phyloP scores from a whole-genome alignment of 2,329 filamentous ascomycete species.

The Chaetothyriales sp. region DNA sequence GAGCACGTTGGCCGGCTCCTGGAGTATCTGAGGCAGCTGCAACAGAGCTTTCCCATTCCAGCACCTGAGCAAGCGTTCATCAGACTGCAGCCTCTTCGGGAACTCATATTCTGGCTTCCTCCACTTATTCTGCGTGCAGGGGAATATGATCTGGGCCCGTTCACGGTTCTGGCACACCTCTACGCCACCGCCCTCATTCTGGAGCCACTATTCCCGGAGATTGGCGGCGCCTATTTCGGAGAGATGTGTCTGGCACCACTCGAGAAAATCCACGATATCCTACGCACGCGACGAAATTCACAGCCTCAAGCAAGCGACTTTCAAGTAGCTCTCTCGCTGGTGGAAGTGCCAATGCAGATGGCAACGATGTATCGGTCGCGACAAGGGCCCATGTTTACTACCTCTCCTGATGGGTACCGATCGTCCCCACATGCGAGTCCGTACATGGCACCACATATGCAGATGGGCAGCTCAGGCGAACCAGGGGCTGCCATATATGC shows the following conservation, averaged over 20 bases:
- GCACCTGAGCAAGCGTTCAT: slow-evolving; percentile 76
- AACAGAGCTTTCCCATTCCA: slow-evolving; percentile 53
- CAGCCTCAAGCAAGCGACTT: slow-evolving; percentile 42
- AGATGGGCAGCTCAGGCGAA: slow-evolving; percentile 7
- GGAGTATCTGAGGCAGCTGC: slow-evolving; percentile 56
- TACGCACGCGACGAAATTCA: slow-evolving; percentile 52
- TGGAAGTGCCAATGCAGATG: slow-evolving; percentile 58
- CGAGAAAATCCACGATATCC: slow-evolving; percentile 67
- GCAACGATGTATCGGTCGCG: slow-evolving; percentile 53
- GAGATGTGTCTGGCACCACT: slow-evolving; percentile 65
- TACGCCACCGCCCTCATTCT: slow-evolving; percentile 78
- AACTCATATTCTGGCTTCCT: slow-evolving; percentile 94
- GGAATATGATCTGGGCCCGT: slow-evolving; percentile 57
- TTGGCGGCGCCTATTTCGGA: slow-evolving; percentile 77
- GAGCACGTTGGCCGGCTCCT: slow-evolving; percentile 55
- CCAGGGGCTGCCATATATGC: slow-evolving; percentile 22
- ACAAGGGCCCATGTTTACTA: slow-evolving; percentile 35
- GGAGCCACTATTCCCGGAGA: slow-evolving; percentile 81
- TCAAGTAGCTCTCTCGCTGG: slow-evolving; percentile 49
- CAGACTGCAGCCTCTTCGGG: slow-evolving; percentile 70
- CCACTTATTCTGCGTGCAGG: slow-evolving; percentile 67
- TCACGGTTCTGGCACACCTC: slow-evolving; percentile 78
- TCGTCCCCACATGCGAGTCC: slow-evolving; percentile 15
- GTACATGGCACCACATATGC: slow-evolving; percentile 7
- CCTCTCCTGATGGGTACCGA: slow-evolving; percentile 8